Evolutionary conservation across 2,329 filamentous ascomycete species (phyloP).

Genomic region (Bertia moriformis): DNA sequence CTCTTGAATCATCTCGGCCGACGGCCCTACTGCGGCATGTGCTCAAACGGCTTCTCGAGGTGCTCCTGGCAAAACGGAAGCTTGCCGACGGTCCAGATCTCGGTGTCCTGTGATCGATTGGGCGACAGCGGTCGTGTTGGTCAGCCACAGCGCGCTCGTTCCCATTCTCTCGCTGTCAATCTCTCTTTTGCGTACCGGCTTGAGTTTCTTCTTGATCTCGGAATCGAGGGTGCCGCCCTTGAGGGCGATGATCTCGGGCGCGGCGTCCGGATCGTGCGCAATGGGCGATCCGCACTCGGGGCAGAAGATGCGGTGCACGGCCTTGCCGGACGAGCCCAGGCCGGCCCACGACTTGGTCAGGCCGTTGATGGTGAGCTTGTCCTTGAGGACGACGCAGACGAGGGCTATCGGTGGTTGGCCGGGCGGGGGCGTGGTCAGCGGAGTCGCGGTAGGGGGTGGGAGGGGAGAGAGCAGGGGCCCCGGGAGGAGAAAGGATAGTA

Average conservation of each 20-base stretch:
- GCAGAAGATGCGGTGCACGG: constrained; percentile 57
- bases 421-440: no score
- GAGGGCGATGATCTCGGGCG: constrained; percentile 54
- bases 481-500: no score
- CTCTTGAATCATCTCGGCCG: no score
- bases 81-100: constrained; percentile 58
- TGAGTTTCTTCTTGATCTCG: constrained; percentile 53
- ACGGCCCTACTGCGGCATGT: constrained; percentile 51
- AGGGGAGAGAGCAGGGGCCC: no score
- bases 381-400: constrained; percentile 51
- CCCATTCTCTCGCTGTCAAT: no score
- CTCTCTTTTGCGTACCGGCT: constrained; percentile 44
- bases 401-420: no score
- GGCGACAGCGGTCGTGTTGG: no score
- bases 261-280: constrained; percentile 56
- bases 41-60: constrained; percentile 43
- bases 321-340: constrained; percentile 42
- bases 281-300: constrained; percentile 55
- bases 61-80: constrained; percentile 56
- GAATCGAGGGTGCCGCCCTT: constrained; percentile 51
- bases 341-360: constrained; percentile 51
- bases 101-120: no score
- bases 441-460: no score
- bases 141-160: no score
- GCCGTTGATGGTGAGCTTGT: constrained; percentile 46